Percentiles rank a stretch among this genome's conserved stretches.
These are phyloP conservation scores for Iodosphaeria phyllophila DNA, from an alignment of 2,329 filamentous ascomycete genomes.

Conservation along the genomic window DNA sequence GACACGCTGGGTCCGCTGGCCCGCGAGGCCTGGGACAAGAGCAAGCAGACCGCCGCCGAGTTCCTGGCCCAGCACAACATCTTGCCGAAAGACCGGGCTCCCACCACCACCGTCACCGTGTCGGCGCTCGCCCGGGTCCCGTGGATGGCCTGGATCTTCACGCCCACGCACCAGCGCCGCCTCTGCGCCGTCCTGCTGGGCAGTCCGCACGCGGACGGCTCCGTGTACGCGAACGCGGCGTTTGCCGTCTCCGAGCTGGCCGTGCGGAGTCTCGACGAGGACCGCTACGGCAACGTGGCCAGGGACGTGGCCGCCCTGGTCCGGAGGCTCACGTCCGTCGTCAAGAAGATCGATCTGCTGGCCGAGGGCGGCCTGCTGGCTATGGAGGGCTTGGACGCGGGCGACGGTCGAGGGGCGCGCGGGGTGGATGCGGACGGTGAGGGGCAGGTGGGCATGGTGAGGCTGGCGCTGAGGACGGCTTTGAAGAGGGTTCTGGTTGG, in stretches of 20 bases:
- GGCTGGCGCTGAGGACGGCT: constrained; percentile 43
- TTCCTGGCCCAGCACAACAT: constrained; percentile 34
- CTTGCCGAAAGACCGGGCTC: too few species aligned
- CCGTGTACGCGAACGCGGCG: constrained; percentile 52
- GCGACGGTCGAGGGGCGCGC: constrained; percentile 28
- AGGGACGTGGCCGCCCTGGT: constrained; percentile 60
- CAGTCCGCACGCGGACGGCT: constrained; percentile 49
- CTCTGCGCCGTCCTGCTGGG: constrained; percentile 54
- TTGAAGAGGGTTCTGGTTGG: constrained; percentile 45
- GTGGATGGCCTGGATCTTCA: constrained; percentile 48
- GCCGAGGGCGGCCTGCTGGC: constrained; percentile 39
- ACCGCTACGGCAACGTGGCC: constrained; percentile 74
- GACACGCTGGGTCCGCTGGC: constrained; percentile 31
- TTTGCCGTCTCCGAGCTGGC: constrained; percentile 51
- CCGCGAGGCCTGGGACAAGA: constrained; percentile 27
- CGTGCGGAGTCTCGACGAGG: constrained; percentile 58
- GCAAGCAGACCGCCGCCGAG: constrained; percentile 27
- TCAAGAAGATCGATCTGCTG: constrained; percentile 52
- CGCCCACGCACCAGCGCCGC: constrained; percentile 46
- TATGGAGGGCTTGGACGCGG: constrained; percentile 58
- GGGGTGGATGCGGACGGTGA: too few species aligned
- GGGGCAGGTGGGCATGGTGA: constrained; percentile 59
- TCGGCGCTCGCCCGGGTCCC: constrained; percentile 27
- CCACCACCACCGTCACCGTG: too few species aligned
- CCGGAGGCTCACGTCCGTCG: constrained; percentile 49